These are phyloP conservation scores for Zea luxurians DNA, from an alignment of 176 grass and related monocot species.

Conservation along the genomic window DNA sequence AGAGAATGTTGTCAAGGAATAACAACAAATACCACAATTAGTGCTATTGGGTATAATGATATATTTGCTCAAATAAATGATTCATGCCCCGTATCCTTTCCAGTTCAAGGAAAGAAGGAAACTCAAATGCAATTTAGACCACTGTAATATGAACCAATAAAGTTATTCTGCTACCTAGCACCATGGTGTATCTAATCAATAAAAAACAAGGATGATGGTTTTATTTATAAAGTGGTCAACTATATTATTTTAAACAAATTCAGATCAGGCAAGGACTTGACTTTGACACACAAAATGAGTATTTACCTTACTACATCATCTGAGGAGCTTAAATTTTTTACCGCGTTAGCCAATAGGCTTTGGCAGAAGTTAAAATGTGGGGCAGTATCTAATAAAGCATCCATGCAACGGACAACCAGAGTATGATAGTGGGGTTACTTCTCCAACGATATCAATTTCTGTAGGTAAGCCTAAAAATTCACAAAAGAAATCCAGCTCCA, in stretches of 20 bases:
- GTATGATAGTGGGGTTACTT: conserved; percentile 22
- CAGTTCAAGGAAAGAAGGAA: too few species aligned
- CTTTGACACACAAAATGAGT: background rate
- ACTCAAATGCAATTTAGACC: too few species aligned
- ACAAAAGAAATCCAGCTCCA: conserved; percentile 14
- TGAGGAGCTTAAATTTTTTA: conserved; percentile 79
- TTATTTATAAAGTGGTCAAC: background rate
- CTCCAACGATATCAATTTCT: conserved; percentile 55
- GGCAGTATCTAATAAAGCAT: conserved; percentile 69
- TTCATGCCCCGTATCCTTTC: too few species aligned
- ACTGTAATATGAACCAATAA: too few species aligned
- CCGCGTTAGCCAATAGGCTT: conserved; percentile 61
- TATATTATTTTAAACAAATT: background rate
- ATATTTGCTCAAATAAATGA: too few species aligned
- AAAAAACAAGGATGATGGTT: background rate
- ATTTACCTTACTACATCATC: conserved; percentile 77
- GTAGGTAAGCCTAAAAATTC: conserved; percentile 67
- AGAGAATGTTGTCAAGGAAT: too few species aligned
- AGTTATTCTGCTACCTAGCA: too few species aligned
- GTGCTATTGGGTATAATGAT: too few species aligned
- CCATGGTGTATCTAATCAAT: background rate
- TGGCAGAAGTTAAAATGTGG: conserved; percentile 88
- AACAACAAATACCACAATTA: too few species aligned
- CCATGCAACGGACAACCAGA: conserved; percentile 72
- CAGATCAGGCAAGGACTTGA: background rate